Conservation (phyloP, 1,284 basidiomycete species). For the Macrocystidia cucumis region DNA sequence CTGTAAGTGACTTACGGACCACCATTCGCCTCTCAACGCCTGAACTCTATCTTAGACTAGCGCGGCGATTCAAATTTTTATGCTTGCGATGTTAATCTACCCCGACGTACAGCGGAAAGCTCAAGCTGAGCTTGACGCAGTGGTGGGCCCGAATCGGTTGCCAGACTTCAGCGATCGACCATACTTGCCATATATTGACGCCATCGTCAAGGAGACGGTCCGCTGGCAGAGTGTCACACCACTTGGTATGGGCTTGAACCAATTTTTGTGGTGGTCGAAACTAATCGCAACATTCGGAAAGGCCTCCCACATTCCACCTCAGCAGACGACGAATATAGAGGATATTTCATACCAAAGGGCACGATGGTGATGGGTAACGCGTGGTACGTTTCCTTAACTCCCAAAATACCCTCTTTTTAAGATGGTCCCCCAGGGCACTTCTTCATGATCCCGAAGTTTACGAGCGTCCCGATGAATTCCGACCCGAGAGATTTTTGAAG, state of each 20-base stretch:
- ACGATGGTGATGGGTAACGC: conserved; percentile 23
- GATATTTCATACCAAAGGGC: conserved; percentile 27
- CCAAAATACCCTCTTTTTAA: neutral
- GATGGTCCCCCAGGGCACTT: conserved; percentile 22
- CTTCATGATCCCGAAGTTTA: conserved; percentile 27
- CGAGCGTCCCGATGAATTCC: conserved; percentile 27
- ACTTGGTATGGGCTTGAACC: conserved; percentile 9
- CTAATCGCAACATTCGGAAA: conserved; percentile 3
- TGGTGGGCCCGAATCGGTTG: conserved; percentile 18
- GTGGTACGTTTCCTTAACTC: too few species aligned
- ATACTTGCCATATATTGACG: conserved; percentile 21
- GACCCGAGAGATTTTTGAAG: conserved; percentile 26
- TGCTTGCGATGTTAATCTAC: conserved; percentile 16
- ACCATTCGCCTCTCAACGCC: neutral
- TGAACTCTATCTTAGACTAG: neutral
- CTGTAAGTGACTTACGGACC: neutral
- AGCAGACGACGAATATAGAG: conserved; percentile 27
- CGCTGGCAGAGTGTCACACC: conserved; percentile 17
- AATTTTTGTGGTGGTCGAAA: neutral
- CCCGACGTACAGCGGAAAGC: conserved; percentile 20
- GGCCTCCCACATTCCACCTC: conserved; percentile 19
- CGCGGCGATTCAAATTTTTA: neutral
- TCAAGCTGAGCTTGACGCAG: conserved; percentile 19
- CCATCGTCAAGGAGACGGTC: conserved; percentile 22
- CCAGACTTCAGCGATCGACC: conserved; percentile 20